Evolutionary conservation across 2,329 filamentous ascomycete species (phyloP).

Genomic region (Helotiales sp.): DNA sequence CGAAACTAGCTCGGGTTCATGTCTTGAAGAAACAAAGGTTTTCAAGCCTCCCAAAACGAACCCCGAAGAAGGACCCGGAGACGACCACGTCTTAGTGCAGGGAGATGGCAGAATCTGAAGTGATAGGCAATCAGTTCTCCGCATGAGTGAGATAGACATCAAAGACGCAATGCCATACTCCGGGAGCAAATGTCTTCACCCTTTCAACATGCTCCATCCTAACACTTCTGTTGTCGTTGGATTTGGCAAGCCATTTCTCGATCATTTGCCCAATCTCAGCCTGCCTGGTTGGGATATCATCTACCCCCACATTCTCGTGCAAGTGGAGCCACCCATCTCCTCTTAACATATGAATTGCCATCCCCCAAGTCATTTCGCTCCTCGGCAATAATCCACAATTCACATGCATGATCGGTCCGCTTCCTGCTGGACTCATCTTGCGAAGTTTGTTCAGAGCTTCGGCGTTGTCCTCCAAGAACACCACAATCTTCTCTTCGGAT

Average conservation of each 20-base stretch:
- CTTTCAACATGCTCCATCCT: conserved; percentile 62
- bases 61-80: background rate
- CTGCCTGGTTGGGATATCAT: conserved; percentile 52
- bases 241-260: conserved; percentile 23
- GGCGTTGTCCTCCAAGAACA: conserved; percentile 73
- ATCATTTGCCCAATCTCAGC: conserved; percentile 35
- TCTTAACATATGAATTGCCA: conserved; percentile 53
- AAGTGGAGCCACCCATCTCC: conserved; percentile 64
- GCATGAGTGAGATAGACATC: conserved; percentile 53
- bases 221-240: conserved; percentile 31
- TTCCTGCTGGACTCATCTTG: conserved; percentile 32
- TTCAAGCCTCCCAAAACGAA: background rate
- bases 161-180: conserved; percentile 73
- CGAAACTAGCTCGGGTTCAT: no score
- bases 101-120: no score
- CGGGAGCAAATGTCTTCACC: conserved; percentile 73
- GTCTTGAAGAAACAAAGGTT: no score
- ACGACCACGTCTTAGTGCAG: no score
- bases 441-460: conserved; percentile 43
- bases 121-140: background rate
- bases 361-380: conserved; percentile 59
- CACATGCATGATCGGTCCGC: conserved; percentile 54
- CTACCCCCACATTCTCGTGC: conserved; percentile 67
- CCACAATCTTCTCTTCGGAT: conserved; percentile 61
- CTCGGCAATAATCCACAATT: conserved; percentile 68